Base-by-base conservation (phyloP, 345 rosid species). In the Ailanthus altissimus region DNA sequence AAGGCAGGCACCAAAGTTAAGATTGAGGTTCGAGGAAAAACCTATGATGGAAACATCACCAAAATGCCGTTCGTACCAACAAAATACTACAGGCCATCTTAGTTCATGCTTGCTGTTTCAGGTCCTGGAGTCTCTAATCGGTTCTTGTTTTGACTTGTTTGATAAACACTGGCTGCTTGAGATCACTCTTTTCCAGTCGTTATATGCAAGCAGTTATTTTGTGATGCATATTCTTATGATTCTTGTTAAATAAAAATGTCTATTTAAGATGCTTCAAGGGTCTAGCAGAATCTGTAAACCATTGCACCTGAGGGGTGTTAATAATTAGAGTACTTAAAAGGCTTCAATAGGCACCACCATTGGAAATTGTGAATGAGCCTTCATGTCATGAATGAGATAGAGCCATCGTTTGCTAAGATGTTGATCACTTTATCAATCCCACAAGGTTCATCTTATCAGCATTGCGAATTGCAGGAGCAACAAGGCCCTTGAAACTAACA, bases 51-150 rank as follows among this genome's bases (percentile, higher is more conserved):
- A 2, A 82, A 77, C 49, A 87, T 92, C 84, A 89, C 97, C 0
- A 91, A 91, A 87, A 89, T 89, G 97, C 97, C 96, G 6, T 93
- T 91, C 57, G 97, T 91, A 15, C 91, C 96, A 6, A 85, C 96
- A 54, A 91, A 88, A 78, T 93, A 91, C 75, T 91, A 93, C 97
- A 94, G 91, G 90, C 94, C 94, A 53, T 66, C 97, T 61, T 91
- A 83, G 70, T 70, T 72, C 73, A 28, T 65, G 68, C 76, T 49
- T 46, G 65, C 72, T 61, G 21, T 80, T 72, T 61, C 74, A 58
- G 58, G 56, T 0, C 38, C n/a, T 16, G 42, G 20, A 73, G 49
- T 67, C 73, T 50, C 74, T 67, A 47, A 32, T 72, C 1, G 18
- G 71, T 75, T 78, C 62, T 66, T 63, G 78, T 71, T 53, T 75